Evolutionary conservation across 225 moss, liverwort and hornwort genomes (phyloP).

Genomic region (Neckera pumila): DNA sequence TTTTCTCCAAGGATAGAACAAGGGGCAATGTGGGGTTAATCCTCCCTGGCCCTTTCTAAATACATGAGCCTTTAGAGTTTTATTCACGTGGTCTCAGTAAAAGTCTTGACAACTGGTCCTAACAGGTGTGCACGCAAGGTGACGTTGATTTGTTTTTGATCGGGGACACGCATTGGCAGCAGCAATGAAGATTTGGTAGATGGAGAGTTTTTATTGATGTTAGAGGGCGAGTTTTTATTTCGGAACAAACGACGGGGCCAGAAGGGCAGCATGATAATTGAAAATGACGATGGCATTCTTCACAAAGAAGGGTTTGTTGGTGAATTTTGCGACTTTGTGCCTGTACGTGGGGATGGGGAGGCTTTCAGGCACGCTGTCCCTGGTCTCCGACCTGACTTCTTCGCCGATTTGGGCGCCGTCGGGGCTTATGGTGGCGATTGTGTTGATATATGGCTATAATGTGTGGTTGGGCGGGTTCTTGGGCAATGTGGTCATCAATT

Average conservation of each 20-base stretch:
- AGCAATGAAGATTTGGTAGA: not conserved
- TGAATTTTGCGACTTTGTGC: conserved; percentile 11
- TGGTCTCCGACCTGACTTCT: conserved; percentile 4
- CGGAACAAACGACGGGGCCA: not conserved
- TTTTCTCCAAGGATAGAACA: too few relatives aligned
- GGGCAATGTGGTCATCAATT: conserved; percentile 60
- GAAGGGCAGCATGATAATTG: conserved; percentile 19
- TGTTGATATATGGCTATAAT: conserved; percentile 69
- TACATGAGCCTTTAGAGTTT: not conserved
- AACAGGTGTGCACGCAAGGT: not conserved
- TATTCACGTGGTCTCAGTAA: not conserved
- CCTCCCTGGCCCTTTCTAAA: too few relatives aligned
- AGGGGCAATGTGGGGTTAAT: too few relatives aligned
- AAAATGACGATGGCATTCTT: conserved; percentile 26
- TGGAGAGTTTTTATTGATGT: not conserved
- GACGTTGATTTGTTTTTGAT: not conserved
- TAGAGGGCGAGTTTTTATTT: not conserved
- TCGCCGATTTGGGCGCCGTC: conserved; percentile 88
- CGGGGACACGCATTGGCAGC: not conserved
- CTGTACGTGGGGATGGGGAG: conserved; percentile 26
- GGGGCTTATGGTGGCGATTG: conserved; percentile 85
- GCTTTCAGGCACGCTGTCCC: conserved; percentile 15
- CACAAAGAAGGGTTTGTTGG: conserved; percentile 12
- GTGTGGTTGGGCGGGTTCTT: conserved; percentile 76
- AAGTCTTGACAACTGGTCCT: too few relatives aligned